Conservation (phyloP, 805 yeast species). For the Nakazawaea siamensis region DNA sequence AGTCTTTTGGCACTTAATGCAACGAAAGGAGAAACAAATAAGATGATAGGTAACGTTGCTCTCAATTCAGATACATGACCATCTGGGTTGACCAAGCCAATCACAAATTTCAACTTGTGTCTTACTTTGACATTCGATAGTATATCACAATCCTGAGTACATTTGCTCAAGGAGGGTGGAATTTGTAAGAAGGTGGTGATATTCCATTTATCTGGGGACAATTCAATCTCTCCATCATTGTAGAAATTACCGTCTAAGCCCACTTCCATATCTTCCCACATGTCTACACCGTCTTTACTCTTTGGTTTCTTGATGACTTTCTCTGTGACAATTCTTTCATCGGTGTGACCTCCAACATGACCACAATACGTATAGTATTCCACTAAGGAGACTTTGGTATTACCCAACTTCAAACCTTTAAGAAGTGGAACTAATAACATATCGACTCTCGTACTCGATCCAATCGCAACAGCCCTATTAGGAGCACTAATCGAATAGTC, state of each 20-base stretch:
- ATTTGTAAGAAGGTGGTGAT: conserved; percentile 48
- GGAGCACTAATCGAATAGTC: conserved; percentile 87
- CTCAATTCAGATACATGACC: conserved; percentile 45
- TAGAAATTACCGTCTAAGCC: conserved; percentile 31
- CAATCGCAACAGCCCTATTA: conserved; percentile 82
- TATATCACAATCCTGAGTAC: conserved; percentile 85
- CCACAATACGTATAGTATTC: conserved; percentile 60
- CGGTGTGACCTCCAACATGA: conserved; percentile 45
- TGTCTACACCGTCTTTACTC: conserved; percentile 32
- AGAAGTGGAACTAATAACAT: conserved; percentile 69
- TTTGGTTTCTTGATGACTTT: conserved; percentile 38
- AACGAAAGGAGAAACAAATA: conserved; percentile 60
- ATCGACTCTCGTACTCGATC: conserved; percentile 65
- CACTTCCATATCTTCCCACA: conserved; percentile 26
- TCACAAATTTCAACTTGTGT: conserved; percentile 35
- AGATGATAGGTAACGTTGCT: conserved; percentile 39
- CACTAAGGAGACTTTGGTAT: conserved; percentile 56
- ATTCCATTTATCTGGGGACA: conserved; percentile 67
- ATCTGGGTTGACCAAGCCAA: conserved; percentile 36
- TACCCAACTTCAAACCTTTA: conserved; percentile 75
- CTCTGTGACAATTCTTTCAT: conserved; percentile 51
- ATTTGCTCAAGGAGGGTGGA: conserved; percentile 65
- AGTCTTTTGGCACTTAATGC: conserved; percentile 46
- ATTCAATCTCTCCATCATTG: conserved; percentile 19
- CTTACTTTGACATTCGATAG: conserved; percentile 52